A percentile compares a stretch with the other conserved stretches of the same genome.
phyloP scores from a whole-genome alignment of 192 early-diverging fungal species.

The Martensiomyces pterosporus region DNA sequence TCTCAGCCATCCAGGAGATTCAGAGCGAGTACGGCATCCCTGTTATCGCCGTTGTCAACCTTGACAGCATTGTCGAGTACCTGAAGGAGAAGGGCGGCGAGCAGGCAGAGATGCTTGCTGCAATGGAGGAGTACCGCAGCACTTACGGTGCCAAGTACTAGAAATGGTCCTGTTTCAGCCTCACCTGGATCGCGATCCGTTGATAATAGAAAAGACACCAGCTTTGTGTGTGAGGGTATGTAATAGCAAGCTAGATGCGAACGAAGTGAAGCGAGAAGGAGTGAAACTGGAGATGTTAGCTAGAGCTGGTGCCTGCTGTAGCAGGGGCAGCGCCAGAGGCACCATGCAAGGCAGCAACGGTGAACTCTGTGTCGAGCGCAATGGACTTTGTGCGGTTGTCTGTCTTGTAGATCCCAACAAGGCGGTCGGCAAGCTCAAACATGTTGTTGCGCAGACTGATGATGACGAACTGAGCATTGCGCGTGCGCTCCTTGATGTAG shows the following conservation, averaged over 20 bases:
- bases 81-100: slow-evolving; percentile 58
- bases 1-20: slow-evolving; percentile 91
- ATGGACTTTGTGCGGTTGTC: slow-evolving; percentile 81
- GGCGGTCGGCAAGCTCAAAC: slow-evolving; percentile 98
- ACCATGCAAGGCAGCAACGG: slow-evolving; percentile 15
- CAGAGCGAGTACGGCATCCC: slow-evolving; percentile 72
- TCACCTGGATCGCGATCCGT: no score
- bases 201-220: no score
- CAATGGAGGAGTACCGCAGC: slow-evolving; percentile 77
- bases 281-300: no score
- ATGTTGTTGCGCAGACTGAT: slow-evolving; percentile 99
- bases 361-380: slow-evolving; percentile 41
- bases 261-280: no score
- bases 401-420: slow-evolving; percentile 98
- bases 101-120: slow-evolving; percentile 50
- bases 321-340: background rate
- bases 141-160: slow-evolving; percentile 71
- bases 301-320: background rate
- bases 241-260: no score
- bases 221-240: no score
- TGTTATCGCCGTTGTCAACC: slow-evolving; percentile 80
- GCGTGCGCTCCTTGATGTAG: slow-evolving; percentile 96
- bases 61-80: slow-evolving; percentile 86
- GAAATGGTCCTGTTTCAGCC: no score
- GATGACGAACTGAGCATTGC: slow-evolving; percentile 97